Percentiles rank a stretch among this genome's conserved stretches.
phyloP scores from a whole-genome alignment of 352 stramenopile species.

The Globisporangium emineosum region DNA sequence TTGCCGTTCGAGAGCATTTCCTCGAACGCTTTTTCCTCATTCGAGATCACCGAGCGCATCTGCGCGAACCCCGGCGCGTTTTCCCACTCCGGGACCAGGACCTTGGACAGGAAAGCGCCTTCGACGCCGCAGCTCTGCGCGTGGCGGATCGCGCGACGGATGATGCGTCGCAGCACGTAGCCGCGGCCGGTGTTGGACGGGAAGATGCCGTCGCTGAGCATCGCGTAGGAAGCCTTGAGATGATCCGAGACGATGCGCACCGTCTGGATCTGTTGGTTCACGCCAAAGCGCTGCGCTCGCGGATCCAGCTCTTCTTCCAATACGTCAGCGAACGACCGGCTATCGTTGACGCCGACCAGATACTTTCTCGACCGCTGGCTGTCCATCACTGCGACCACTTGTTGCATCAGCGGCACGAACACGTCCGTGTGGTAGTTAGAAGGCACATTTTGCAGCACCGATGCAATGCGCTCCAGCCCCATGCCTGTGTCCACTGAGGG shows the following conservation, averaged over 20 bases:
- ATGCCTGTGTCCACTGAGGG: slow-evolving; percentile 97
- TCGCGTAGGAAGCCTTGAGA: slow-evolving; percentile 93
- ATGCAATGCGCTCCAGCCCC: slow-evolving; percentile 95
- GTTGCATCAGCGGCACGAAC: slow-evolving; percentile 90
- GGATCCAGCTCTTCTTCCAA: slow-evolving; percentile 47
- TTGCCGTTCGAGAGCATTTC: slow-evolving; percentile 67
- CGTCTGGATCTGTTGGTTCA: slow-evolving; percentile 50
- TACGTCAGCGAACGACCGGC: slow-evolving; percentile 30
- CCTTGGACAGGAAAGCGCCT: slow-evolving; percentile 46
- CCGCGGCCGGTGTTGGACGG: slow-evolving; percentile 94
- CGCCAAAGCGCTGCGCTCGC: slow-evolving; percentile 40
- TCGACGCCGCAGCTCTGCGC: slow-evolving; percentile 59
- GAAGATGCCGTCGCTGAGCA: slow-evolving; percentile 92
- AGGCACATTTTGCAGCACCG: slow-evolving; percentile 92
- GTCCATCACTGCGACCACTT: slow-evolving; percentile 49
- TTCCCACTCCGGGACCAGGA: slow-evolving; percentile 48
- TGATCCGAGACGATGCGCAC: slow-evolving; percentile 95
- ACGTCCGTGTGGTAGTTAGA: slow-evolving; percentile 98
- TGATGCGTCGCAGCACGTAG: slow-evolving; percentile 95
- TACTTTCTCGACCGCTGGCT: slow-evolving; percentile 14
- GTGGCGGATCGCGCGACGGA: slow-evolving; percentile 85
- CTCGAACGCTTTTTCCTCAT: slow-evolving; percentile 70
- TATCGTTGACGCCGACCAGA: background rate
- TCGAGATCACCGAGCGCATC: slow-evolving; percentile 62
- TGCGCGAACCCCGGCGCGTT: slow-evolving; percentile 37